Evolutionary conservation across 305 asterid genomes (phyloP), one percentile per base, ranked within the genome.

Genomic region (Fraxinus xanthoxyloides): DNA sequence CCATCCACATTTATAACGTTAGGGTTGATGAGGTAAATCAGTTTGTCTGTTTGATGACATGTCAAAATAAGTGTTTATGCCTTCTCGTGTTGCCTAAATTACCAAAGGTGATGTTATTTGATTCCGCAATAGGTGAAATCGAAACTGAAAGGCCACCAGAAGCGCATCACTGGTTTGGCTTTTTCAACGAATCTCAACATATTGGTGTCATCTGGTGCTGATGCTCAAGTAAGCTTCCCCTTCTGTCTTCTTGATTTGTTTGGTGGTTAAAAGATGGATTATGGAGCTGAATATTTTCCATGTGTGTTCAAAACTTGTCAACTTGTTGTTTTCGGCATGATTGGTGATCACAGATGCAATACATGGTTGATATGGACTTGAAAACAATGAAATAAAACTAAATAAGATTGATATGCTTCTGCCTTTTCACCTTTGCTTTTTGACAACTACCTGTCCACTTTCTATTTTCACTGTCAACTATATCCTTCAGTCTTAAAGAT

Each of bases 161-260:
- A 90, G 87, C 97, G 93, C 89, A 92, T 92, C 48, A 92, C 95
- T 51, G 97, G 97, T 48, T 88, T 93, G 79, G 97, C 97, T 12
- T 93, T 93, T 83, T 93, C 97, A 72, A 90, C 93, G 69, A 91
- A 77, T 85, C 93, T 92, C 77, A 89, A 86, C 89, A 90, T 93
- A 78, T 85, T 93, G 90, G 94, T 93, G 65, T 93, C 97, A 61
- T 93, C 97, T 26, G 97, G 97, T 75, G 95, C 97, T 72, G 97
- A 93, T 86, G 95, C 97, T 85, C 97, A 91, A 85, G 97, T 91
- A 84, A 88, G 90, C 48, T 86, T 74, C 10, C 67, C 38, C 30
- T 75, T 83, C 82, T 74, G 17, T 69, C 77, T 30, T 74, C 43
- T 61, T 78, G 63, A 30, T 35, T 23, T 70, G 7, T 19, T n/a